Evolutionary conservation across 805 yeast genomes (phyloP).

Genomic region (Limtongozyma cylindracea): DNA sequence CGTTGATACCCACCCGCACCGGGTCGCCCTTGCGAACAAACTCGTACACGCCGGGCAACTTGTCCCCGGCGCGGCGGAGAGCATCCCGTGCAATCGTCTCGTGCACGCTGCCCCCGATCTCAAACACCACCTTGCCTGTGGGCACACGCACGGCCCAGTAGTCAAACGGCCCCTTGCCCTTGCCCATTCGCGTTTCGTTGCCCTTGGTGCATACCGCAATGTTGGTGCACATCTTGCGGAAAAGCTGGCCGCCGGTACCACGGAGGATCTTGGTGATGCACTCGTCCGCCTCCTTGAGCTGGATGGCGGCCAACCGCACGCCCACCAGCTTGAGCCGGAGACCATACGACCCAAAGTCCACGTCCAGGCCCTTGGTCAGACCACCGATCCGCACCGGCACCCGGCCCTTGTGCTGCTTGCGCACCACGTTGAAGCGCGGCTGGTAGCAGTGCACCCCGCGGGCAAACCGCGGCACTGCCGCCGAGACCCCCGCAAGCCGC

Average conservation of each 20-base stretch:
- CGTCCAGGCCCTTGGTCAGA: slow-evolving; percentile 64
- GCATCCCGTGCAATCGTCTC: slow-evolving; percentile 82
- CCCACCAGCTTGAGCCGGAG: slow-evolving; percentile 80
- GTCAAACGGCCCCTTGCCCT: slow-evolving; percentile 94
- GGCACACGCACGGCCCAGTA: slow-evolving; percentile 96
- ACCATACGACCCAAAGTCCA: slow-evolving; percentile 68
- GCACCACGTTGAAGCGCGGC: slow-evolving; percentile 42
- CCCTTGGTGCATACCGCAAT: slow-evolving; percentile 90
- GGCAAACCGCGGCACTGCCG: too few relatives aligned
- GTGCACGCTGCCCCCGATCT: slow-evolving; percentile 60
- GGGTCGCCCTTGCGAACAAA: slow-evolving; percentile 38
- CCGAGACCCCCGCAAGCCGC: too few relatives aligned
- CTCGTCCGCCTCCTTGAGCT: slow-evolving; percentile 75
- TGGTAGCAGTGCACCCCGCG: slow-evolving; percentile 45
- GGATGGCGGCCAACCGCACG: slow-evolving; percentile 60
- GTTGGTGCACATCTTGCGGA: slow-evolving; percentile 63
- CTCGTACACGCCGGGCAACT: slow-evolving; percentile 83
- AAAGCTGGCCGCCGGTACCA: slow-evolving; percentile 47
- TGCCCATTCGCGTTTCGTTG: slow-evolving; percentile 99
- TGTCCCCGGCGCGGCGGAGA: slow-evolving; percentile 69
- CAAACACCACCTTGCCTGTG: slow-evolving; percentile 82
- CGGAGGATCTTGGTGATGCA: slow-evolving; percentile 67
- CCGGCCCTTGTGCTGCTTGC: slow-evolving; percentile 80
- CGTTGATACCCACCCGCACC: too few relatives aligned
- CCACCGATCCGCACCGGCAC: slow-evolving; percentile 92